Evolutionary conservation across 805 yeast species (phyloP).

Genomic region (Yamadazyma takamatsuzukensis): DNA sequence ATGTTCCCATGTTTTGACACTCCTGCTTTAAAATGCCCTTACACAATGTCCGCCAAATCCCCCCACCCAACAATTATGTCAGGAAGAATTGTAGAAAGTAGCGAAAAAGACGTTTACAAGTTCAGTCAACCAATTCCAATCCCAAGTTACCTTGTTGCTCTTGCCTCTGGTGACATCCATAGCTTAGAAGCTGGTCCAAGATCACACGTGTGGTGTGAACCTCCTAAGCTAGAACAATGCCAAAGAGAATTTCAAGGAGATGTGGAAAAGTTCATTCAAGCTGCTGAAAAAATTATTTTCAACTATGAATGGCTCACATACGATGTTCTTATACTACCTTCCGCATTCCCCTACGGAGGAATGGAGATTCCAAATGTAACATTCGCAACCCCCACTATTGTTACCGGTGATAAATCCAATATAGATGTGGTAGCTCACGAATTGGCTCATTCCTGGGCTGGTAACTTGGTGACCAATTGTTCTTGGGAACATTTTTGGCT

Average conservation of each 20-base stretch:
- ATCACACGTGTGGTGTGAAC: constrained; percentile 79
- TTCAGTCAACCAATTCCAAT: constrained; percentile 79
- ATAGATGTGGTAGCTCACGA: constrained; percentile 92
- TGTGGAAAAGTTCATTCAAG: constrained; percentile 71
- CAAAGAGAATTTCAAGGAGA: constrained; percentile 79
- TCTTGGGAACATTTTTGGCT: constrained; percentile 95
- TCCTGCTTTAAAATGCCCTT: constrained; percentile 74
- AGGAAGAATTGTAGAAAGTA: constrained; percentile 46
- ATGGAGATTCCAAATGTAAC: constrained; percentile 94
- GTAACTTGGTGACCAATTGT: constrained; percentile 84
- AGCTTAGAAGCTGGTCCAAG: constrained; percentile 78
- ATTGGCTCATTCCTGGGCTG: constrained; percentile 90
- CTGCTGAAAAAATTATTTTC: constrained; percentile 74
- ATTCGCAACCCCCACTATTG: constrained; percentile 84
- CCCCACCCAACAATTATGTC: constrained; percentile 70
- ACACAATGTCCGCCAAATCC: constrained; percentile 55
- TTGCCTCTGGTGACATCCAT: constrained; percentile 78
- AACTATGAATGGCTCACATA: constrained; percentile 83
- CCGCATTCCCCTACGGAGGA: constrained; percentile 83
- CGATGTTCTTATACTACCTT: constrained; percentile 77
- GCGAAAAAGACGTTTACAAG: constrained; percentile 8
- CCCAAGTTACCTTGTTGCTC: constrained; percentile 78
- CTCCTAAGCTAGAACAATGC: constrained; percentile 60
- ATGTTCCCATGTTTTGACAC: constrained; percentile 90
- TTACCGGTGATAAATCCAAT: constrained; percentile 79